Base-by-base conservation (phyloP, 768 basidiomycete genomes). In the Leccinum pellstonianum region DNA sequence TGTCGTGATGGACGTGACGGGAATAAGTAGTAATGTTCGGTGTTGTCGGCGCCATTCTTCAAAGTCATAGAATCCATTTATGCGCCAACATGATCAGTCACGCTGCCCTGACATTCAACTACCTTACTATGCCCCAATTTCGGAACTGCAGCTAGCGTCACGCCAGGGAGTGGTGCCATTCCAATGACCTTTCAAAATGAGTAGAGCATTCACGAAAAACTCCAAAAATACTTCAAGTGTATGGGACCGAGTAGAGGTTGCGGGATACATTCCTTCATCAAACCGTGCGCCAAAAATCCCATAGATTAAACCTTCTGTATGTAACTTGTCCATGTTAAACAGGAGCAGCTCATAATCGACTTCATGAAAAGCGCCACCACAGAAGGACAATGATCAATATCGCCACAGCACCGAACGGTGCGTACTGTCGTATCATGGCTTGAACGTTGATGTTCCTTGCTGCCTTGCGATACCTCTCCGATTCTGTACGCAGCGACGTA, bases 381-480 rank as follows among this genome's bases (percentile, higher is more conserved):
- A 92, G 66, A 53, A 93, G 69, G 63, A 93, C 80, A 63, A 98
- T 77, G 55, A 97, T 68, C 65, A 99, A 80, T 63, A 98, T 77
- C 19, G 79, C 83, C 48, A 95, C 82, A 19, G 89, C 94, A 50
- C 84, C 95, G 56, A 98, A 75, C 2, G 97, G 97, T 41, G 95
- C 97, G 76, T 95, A 99, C 70, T 98, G 93, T 61, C 97, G 86
- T 64, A 98, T 72, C 87, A 98, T 89, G 14, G 95, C 93, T 65
- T 95, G 85, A 56, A 95, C 71, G 70, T 98, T 98, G 76, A 99
- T 91, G 68, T 97, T 94, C 65, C 91, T 81, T 25, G 97, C 94
- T 27, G 94, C 93, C 76, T 91, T 95, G 53, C 96, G 87, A 75
- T 98, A 99, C 77, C 93, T 98, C 77, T 97, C 92, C 17, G 95